Conservation (phyloP, 495 filamentous ascomycete species). For the Cairneyella variabilis region DNA sequence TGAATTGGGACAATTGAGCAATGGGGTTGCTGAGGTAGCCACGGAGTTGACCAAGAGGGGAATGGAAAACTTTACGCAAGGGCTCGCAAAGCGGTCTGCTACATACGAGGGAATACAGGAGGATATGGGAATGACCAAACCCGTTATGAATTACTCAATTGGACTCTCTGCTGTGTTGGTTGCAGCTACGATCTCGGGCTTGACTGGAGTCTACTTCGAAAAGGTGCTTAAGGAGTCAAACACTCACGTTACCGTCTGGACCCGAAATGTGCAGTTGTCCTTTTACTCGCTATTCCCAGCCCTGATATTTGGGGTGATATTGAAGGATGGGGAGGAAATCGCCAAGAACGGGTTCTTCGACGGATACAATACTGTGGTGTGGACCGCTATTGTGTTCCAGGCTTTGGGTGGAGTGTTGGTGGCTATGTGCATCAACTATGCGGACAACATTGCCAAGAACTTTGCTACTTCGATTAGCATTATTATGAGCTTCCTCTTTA, state of each 20-base stretch:
- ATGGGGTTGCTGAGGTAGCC: conserved; percentile 41
- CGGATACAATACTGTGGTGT: conserved; percentile 89
- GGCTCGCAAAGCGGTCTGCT: conserved; percentile 73
- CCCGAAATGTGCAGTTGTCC: conserved; percentile 88
- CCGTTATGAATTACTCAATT: conserved; percentile 67
- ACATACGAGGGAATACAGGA: conserved; percentile 92
- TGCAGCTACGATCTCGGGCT: conserved; percentile 72
- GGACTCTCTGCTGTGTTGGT: conserved; percentile 76
- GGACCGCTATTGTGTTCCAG: conserved; percentile 78
- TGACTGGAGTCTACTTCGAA: conserved; percentile 91
- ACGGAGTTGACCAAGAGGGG: conserved; percentile 45
- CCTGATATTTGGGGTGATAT: conserved; percentile 78
- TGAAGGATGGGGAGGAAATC: conserved; percentile 82
- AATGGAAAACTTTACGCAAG: conserved; percentile 37
- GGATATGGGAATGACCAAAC: conserved; percentile 61
- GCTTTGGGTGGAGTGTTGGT: conserved; percentile 78
- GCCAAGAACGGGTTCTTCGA: conserved; percentile 83
- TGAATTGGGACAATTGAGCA: conserved; percentile 48
- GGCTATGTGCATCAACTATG: conserved; percentile 80
- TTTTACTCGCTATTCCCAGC: conserved; percentile 89
- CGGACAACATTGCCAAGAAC: conserved; percentile 86
- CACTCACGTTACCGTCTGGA: conserved; percentile 72
- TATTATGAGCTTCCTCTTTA: conserved; percentile 76
- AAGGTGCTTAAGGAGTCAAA: conserved; percentile 85
- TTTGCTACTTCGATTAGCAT: conserved; percentile 90